A percentile compares a stretch with the other conserved stretches of the same genome.
phyloP scores from a whole-genome alignment of 495 filamentous ascomycete species.

The Penicillium coprophilum region DNA sequence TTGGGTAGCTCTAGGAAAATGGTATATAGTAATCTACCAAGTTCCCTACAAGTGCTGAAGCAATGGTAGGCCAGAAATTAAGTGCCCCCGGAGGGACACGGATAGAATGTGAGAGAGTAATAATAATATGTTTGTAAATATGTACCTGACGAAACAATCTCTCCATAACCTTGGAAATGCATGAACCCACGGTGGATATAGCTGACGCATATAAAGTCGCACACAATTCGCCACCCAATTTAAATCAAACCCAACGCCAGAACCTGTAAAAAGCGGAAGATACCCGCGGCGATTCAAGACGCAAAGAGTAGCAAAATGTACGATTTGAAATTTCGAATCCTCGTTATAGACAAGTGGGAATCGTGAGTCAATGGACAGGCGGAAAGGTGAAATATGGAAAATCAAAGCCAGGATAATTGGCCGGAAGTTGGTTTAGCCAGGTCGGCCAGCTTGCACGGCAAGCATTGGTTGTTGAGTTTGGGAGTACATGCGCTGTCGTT shows the following conservation, averaged over 20 bases:
- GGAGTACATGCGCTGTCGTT: conserved; percentile 65
- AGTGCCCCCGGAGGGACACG: background rate
- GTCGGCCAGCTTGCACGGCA: conserved; percentile 44
- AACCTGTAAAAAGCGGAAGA: conserved; percentile 26
- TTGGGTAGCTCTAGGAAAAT: too few relatives aligned
- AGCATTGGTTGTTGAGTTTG: conserved; percentile 49
- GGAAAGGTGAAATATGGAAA: conserved; percentile 10
- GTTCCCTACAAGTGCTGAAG: background rate
- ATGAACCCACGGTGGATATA: conserved; percentile 19
- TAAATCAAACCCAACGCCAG: conserved; percentile 32
- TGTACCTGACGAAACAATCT: conserved; percentile 28
- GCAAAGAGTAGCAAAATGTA: conserved; percentile 28
- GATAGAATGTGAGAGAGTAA: background rate
- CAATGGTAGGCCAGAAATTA: background rate
- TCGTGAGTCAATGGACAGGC: conserved; percentile 31
- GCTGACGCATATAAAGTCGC: conserved; percentile 23
- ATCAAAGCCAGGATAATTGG: conserved; percentile 1
- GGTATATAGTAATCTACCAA: background rate
- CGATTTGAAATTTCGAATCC: conserved; percentile 20
- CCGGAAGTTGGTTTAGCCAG: conserved; percentile 25
- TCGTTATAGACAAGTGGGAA: conserved; percentile 38
- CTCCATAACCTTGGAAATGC: conserved; percentile 9
- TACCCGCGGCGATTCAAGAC: conserved; percentile 15
- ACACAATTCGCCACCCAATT: conserved; percentile 26
- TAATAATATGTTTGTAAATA: conserved; percentile 24